Conservation (phyloP, 2,329 filamentous ascomycete species). For the Cercospora sp. region DNA sequence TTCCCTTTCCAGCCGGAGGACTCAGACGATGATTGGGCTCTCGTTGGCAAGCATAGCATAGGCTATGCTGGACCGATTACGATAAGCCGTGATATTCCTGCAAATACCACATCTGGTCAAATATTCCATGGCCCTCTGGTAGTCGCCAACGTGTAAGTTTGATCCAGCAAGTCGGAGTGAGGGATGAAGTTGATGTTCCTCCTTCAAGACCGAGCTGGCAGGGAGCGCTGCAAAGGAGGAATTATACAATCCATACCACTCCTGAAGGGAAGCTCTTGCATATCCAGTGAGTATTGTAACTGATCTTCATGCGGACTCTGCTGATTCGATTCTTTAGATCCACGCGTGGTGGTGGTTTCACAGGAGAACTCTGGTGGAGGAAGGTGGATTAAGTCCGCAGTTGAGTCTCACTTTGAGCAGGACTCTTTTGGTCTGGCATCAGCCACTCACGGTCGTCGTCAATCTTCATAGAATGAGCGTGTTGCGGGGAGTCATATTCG, state of each 20-base stretch:
- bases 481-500: not conserved
- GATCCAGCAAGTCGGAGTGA: too few species aligned
- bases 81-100: conserved; percentile 10
- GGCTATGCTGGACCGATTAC: conserved; percentile 13
- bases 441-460: not conserved
- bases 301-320: not conserved
- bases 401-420: not conserved
- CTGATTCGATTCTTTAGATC: not conserved
- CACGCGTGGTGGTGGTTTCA: conserved; percentile 11
- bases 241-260: conserved; percentile 18
- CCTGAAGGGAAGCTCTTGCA: conserved; percentile 13
- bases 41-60: conserved; percentile 19
- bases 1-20: conserved; percentile 16
- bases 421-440: not conserved
- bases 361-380: conserved; percentile 17
- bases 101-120: conserved; percentile 13
- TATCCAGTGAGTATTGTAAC: not conserved
- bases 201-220: conserved; percentile 4
- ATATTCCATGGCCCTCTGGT: conserved; percentile 20
- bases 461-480: not conserved
- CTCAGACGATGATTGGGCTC: conserved; percentile 14
- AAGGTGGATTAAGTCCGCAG: not conserved
- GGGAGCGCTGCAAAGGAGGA: conserved; percentile 12
- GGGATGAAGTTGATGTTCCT: not conserved
- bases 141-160: conserved; percentile 18